These are phyloP conservation scores for Cladophialophora chaetospira DNA, from an alignment of 2,329 filamentous ascomycete genomes.

Conservation along the genomic window DNA sequence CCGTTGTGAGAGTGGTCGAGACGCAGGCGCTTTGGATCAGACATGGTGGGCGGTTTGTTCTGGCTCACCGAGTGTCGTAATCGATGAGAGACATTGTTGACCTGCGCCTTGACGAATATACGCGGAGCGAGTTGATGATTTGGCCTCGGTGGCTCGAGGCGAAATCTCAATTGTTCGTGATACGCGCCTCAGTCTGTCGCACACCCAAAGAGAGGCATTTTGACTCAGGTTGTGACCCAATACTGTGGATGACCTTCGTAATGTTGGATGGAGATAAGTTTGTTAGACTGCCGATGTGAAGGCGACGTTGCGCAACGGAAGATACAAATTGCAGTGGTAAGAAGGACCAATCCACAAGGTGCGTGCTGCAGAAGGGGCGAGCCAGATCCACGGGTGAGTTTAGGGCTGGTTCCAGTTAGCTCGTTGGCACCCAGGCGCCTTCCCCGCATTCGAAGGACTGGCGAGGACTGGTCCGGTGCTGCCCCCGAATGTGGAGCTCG, in stretches of 20 bases:
- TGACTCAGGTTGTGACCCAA: too few species aligned
- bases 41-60: slow-evolving; percentile 10
- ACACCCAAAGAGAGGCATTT: too few species aligned
- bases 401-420: background rate
- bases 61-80: background rate
- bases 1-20: slow-evolving; percentile 16
- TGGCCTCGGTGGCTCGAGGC: too few species aligned
- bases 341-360: background rate
- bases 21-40: slow-evolving; percentile 23
- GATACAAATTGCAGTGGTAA: background rate
- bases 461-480: background rate
- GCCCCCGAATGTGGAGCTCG: background rate
- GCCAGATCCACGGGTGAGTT: too few species aligned
- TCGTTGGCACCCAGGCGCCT: background rate
- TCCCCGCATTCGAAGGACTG: background rate
- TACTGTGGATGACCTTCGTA: too few species aligned
- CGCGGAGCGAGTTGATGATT: background rate
- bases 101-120: background rate
- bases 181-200: too few species aligned
- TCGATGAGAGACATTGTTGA: background rate
- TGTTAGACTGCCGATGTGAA: too few species aligned
- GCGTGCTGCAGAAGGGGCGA: too few species aligned
- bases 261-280: too few species aligned
- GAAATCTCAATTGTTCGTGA: too few species aligned
- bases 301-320: background rate